Evolutionary conservation across 2,329 filamentous ascomycete species (phyloP), one percentile per base, ranked within the genome.

Genomic region (Fusarium tuaranense): DNA sequence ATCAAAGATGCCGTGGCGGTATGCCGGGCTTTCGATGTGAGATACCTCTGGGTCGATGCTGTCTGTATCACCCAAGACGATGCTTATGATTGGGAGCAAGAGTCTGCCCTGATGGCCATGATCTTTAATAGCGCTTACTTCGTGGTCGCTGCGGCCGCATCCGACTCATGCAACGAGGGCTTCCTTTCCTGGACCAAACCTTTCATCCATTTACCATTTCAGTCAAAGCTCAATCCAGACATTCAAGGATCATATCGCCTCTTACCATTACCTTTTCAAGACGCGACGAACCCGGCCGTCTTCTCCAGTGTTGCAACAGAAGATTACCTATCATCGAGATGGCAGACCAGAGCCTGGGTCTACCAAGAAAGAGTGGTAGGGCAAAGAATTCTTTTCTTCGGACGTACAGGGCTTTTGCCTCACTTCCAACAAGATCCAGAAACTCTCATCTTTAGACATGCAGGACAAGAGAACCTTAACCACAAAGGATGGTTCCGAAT

Each of bases 21-120:
- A 7, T 36, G 32, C 4, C 55, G 55, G 20, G 9, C 55, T 0
- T 18, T 71, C 0, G 63, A 63, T 0, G 34, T 71, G 0, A 64
- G 57, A 1, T 53, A 71, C 5, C 10, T 71, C 7, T 71, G 68
- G 68, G 70, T 71, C 0, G 69, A 71, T 7, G 41, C 68, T 3
- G 22, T 71, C 0, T 71, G 69, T 8, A 71, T 71, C 0, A 39
- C 71, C 0, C 69, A 71, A 12, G 69, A 71, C 7, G 70, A 63
- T 10, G 44, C 2, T 7, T 10, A 71, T 18, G 69, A 71, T 13
- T 71, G 69, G 69, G 62, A 71, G 3, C 34, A 6, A 0, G 69
- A 67, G 20, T 71, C 62, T 2, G 16, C 16, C 1, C 34, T n/a
- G 1, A 71, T 71, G 62, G 68, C 62, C 0, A 41, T 55, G 4